These are phyloP conservation scores for Blastobotrys apis DNA, from an alignment of 1,139 yeast genomes.

Conservation along the genomic window DNA sequence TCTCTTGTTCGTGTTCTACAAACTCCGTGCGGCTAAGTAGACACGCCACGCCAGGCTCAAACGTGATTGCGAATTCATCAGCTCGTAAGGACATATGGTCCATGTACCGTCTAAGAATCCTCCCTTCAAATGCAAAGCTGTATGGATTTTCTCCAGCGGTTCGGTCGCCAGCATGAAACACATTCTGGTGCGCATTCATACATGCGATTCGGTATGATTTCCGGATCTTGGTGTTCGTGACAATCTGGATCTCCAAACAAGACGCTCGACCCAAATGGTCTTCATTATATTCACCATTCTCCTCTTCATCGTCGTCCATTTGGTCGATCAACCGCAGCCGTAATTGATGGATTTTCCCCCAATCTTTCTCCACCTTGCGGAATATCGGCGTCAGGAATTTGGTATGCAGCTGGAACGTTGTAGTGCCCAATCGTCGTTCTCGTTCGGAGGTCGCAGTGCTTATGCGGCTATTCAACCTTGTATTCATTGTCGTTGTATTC, in stretches of 20 bases:
- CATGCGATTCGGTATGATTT: slow-evolving; percentile 30
- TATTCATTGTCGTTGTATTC: not conserved
- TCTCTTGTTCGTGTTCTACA: slow-evolving; percentile 23
- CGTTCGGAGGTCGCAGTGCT: not conserved
- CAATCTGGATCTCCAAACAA: slow-evolving; percentile 20
- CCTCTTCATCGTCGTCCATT: slow-evolving; percentile 3
- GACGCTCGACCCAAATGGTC: slow-evolving; percentile 11
- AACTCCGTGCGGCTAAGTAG: slow-evolving; percentile 30
- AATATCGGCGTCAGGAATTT: slow-evolving; percentile 22
- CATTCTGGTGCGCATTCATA: slow-evolving; percentile 24
- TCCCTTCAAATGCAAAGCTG: slow-evolving; percentile 26
- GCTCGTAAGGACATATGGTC: slow-evolving; percentile 31
- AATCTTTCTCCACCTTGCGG: slow-evolving; percentile 24
- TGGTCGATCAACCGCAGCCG: slow-evolving; percentile 11
- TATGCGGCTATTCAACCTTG: slow-evolving; percentile 5
- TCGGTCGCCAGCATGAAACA: slow-evolving; percentile 23
- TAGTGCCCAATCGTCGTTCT: slow-evolving; percentile 4
- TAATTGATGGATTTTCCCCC: slow-evolving; percentile 17
- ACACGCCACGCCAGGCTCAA: slow-evolving; percentile 20
- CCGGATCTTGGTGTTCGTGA: slow-evolving; percentile 23
- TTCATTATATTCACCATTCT: not conserved
- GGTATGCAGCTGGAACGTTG: slow-evolving; percentile 23
- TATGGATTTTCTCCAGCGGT: slow-evolving; percentile 17
- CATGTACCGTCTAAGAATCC: slow-evolving; percentile 25
- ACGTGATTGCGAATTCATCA: slow-evolving; percentile 30